Base-by-base conservation (phyloP, 2,329 filamentous ascomycete genomes). In the Emericellopsis cladophorae region DNA sequence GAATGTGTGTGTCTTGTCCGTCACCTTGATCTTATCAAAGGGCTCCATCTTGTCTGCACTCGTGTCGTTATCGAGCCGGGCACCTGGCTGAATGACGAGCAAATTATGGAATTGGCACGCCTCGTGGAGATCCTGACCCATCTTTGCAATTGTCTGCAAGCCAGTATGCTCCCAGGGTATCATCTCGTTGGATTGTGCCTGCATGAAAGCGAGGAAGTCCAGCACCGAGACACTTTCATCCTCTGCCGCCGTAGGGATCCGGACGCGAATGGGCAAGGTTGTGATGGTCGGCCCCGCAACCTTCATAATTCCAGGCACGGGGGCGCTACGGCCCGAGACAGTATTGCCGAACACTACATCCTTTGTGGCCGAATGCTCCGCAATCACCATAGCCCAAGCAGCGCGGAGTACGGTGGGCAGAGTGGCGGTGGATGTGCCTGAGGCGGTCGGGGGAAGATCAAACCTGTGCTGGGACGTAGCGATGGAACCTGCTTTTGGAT, bases 241-340 rank as follows among this genome's bases (percentile, higher is more conserved):
- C 9, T 21, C 18, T 21, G 9, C n/a, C n/a, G 10, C 33, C 8
- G 10, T 9, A 18, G n/a, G 9, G n/a, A n/a, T 7, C 7, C n/a
- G 21, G 5, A 29, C 39, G 10, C 54, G 47, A 2, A 56, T 39
- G 5, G 56, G 56, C 0, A 60, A 45, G 4, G 54, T 56, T 11
- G 52, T 49, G 23, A 61, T 54, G 1, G 51, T 52, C 4, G 57
- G 56, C 1, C 54, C 58, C 4, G 47, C 40, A 5, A 58, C 50
- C 1, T 45, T 41, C 7, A 51, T 48, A 1, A 60, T 48, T 7
- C 50, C 52, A 1, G 36, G 31, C 2, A 61, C 40, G 2, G 49
- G 43, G 3, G 52, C 49, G 8, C 52, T 46, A 1, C 57, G 51
- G 8, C 58, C 58, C 1, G 52, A 54, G 1, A 55, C 42, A 1